phyloP scores from a whole-genome alignment of 805 yeast genomes.

The Teunomyces pallodes region DNA sequence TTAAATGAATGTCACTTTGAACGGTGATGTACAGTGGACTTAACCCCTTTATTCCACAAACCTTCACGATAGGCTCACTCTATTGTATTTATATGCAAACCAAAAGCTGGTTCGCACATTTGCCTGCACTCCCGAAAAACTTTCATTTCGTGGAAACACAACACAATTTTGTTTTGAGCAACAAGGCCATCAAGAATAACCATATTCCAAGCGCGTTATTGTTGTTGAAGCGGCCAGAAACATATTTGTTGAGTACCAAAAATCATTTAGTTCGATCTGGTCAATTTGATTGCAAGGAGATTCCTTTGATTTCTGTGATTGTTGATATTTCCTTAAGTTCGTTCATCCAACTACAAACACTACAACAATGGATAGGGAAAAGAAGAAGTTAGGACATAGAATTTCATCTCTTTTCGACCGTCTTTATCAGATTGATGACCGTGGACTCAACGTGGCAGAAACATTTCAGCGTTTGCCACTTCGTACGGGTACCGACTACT shows the following conservation, averaged over 20 bases:
- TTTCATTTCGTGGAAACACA: slow-evolving; percentile 1
- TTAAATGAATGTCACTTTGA: too few relatives aligned
- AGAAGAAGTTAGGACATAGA: slow-evolving; percentile 34
- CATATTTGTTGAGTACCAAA: neutral
- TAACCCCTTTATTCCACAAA: too few relatives aligned
- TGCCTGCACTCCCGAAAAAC: neutral
- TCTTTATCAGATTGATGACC: slow-evolving; percentile 40
- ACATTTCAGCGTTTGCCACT: slow-evolving; percentile 75
- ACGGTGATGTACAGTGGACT: too few relatives aligned
- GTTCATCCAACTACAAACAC: neutral
- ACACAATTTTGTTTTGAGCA: neutral
- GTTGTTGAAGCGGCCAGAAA: neutral
- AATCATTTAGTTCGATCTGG: neutral
- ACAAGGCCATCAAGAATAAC: neutral
- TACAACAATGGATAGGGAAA: slow-evolving; percentile 16
- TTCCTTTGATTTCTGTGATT: neutral
- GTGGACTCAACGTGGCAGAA: slow-evolving; percentile 46
- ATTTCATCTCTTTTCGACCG: slow-evolving; percentile 35
- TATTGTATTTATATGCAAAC: too few relatives aligned
- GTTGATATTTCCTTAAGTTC: neutral
- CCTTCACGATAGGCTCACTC: too few relatives aligned
- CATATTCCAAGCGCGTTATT: neutral
- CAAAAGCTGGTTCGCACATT: neutral
- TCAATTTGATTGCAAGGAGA: neutral
- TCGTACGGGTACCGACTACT: slow-evolving; percentile 73